phyloP scores from a whole-genome alignment of 2,329 filamentous ascomycete genomes.

The Pseudocercospora eumusae region DNA sequence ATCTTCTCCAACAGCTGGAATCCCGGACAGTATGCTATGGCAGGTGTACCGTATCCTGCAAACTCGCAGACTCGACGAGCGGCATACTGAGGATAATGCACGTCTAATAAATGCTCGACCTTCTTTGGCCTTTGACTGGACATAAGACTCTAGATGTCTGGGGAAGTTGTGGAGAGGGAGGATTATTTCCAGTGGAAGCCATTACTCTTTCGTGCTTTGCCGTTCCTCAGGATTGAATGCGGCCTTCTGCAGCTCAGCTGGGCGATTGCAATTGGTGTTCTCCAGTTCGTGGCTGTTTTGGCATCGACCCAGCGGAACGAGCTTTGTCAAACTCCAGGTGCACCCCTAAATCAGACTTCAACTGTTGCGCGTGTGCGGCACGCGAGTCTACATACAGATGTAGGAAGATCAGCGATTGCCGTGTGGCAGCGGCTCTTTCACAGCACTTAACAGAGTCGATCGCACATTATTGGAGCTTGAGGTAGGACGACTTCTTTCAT shows the following conservation, averaged over 20 bases:
- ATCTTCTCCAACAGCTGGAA: too few species aligned
- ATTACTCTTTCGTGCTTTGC: constrained; percentile 20
- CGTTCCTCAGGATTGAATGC: constrained; percentile 5
- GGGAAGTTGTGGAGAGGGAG: constrained; percentile 5
- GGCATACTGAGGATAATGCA: background rate
- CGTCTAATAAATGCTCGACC: background rate
- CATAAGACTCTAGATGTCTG: background rate
- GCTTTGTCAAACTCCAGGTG: constrained; percentile 10
- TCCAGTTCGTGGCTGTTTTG: background rate
- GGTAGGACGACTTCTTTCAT: constrained; percentile 11
- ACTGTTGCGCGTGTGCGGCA: constrained; percentile 11
- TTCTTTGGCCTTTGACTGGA: constrained; percentile 5
- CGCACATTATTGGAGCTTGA: constrained; percentile 6
- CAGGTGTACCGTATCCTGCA: too few species aligned
- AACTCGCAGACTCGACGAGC: too few species aligned
- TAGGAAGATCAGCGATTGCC: constrained; percentile 16
- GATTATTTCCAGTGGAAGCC: constrained; percentile 7
- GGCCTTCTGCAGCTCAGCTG: background rate
- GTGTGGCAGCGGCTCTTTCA: constrained; percentile 20
- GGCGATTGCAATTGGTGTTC: background rate
- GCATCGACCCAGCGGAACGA: background rate
- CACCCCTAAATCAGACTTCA: constrained; percentile 6
- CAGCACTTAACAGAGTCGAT: constrained; percentile 14
- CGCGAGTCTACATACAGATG: constrained; percentile 9
- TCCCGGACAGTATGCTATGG: too few species aligned